Evolutionary conservation across 75 land plant species (phyloP).

Genomic region (Chamaecyparis obtusa): DNA sequence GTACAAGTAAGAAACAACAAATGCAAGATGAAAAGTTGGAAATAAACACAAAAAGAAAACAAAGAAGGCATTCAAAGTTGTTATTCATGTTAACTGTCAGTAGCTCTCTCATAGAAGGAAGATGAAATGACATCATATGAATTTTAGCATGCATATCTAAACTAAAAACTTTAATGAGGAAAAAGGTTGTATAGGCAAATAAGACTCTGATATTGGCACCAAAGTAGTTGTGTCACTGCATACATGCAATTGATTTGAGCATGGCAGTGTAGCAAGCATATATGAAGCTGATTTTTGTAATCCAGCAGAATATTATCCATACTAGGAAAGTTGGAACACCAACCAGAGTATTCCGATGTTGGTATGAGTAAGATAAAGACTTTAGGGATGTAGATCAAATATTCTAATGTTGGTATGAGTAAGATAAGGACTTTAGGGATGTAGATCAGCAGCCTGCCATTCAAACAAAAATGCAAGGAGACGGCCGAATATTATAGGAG

Average conservation of each 20-base stretch:
- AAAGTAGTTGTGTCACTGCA: neutral
- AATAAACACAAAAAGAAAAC: no score
- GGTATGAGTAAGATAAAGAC: neutral
- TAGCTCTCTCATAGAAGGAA: neutral
- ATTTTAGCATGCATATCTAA: neutral
- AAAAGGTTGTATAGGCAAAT: neutral
- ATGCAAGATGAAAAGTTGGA: no score
- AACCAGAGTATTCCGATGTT: neutral
- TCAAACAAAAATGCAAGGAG: neutral
- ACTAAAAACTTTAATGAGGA: no score
- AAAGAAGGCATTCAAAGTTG: neutral
- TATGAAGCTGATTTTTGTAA: neutral
- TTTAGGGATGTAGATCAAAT: neutral
- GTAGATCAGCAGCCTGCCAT: neutral
- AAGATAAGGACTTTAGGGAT: neutral
- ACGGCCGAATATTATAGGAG: neutral
- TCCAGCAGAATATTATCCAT: neutral
- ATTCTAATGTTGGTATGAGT: neutral
- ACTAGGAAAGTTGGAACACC: neutral
- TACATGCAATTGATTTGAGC: neutral
- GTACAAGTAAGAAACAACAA: no score
- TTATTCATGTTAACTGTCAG: neutral
- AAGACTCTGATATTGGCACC: neutral
- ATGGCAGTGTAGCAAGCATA: neutral
- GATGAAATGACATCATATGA: neutral